Evolutionary conservation across 2,329 filamentous ascomycete genomes (phyloP).

Genomic region (Alternaria sp.): DNA sequence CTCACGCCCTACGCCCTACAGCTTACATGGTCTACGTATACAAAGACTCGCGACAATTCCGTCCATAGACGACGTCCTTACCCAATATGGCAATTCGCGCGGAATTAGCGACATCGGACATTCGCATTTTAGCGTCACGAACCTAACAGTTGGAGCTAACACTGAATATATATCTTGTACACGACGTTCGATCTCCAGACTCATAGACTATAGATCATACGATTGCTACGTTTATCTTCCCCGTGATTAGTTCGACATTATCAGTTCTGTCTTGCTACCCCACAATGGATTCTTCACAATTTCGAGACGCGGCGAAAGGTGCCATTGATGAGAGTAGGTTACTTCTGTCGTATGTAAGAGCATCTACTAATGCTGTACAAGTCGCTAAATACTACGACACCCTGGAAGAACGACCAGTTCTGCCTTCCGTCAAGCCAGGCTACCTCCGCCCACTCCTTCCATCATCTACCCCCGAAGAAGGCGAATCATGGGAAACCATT

Average conservation of each 20-base stretch:
- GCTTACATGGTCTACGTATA: background rate
- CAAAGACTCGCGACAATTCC: background rate
- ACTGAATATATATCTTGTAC: background rate
- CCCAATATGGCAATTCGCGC: conserved; percentile 18
- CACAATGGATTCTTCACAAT: conserved; percentile 76
- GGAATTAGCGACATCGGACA: conserved; percentile 23
- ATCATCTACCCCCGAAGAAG: conserved; percentile 67
- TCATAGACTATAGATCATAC: background rate
- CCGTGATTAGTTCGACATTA: background rate
- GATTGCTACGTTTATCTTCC: background rate
- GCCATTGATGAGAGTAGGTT: conserved; percentile 80
- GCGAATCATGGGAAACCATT: conserved; percentile 79
- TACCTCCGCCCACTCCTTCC: conserved; percentile 86
- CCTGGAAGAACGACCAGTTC: conserved; percentile 73
- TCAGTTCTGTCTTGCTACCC: background rate
- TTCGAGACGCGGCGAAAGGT: conserved; percentile 76
- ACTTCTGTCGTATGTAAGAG: background rate
- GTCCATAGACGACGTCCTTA: background rate
- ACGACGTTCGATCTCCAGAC: background rate
- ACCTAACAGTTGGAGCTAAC: background rate
- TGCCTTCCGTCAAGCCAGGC: conserved; percentile 81
- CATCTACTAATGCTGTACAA: conserved; percentile 48
- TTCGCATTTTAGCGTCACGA: background rate
- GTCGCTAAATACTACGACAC: conserved; percentile 86
- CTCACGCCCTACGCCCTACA: conserved; percentile 11